A percentile compares a stretch with the other conserved stretches of the same genome.
Evolutionary conservation across 225 moss, liverwort and hornwort species (phyloP).

Genomic region (Marchantia polymorpha): DNA sequence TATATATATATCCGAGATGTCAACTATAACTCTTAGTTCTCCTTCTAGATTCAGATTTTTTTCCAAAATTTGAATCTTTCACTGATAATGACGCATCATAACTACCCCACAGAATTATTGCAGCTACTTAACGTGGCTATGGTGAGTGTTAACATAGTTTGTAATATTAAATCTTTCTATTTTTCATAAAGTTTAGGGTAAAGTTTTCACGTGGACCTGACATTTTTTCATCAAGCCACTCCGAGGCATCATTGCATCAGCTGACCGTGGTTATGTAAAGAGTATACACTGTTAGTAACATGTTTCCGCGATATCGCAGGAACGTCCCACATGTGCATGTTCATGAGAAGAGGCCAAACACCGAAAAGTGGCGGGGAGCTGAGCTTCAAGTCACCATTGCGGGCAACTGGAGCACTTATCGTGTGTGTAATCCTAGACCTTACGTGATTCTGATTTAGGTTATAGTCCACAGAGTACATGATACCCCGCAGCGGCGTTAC

Average conservation of each 20-base stretch:
- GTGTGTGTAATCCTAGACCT: conserved; percentile 39
- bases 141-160: too few relatives aligned
- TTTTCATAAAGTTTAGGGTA: background rate
- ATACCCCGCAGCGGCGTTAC: too few relatives aligned
- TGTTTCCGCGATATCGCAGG: conserved; percentile 35
- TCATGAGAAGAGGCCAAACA: conserved; percentile 82
- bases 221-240: background rate
- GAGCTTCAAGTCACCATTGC: conserved; percentile 97
- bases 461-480: too few relatives aligned
- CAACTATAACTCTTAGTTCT: too few relatives aligned
- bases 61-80: background rate
- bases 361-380: conserved; percentile 84
- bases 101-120: background rate
- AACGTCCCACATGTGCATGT: conserved; percentile 88
- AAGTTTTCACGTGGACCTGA: background rate
- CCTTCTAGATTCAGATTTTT: too few relatives aligned
- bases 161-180: too few relatives aligned
- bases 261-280: background rate
- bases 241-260: background rate
- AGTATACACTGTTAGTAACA: background rate
- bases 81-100: background rate
- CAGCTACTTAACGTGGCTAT: background rate
- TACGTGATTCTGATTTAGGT: background rate
- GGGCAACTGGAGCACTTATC: conserved; percentile 95
- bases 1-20: background rate